Evolutionary conservation across 2,329 filamentous ascomycete species (phyloP).

Genomic region (Fusarium agapanthi): DNA sequence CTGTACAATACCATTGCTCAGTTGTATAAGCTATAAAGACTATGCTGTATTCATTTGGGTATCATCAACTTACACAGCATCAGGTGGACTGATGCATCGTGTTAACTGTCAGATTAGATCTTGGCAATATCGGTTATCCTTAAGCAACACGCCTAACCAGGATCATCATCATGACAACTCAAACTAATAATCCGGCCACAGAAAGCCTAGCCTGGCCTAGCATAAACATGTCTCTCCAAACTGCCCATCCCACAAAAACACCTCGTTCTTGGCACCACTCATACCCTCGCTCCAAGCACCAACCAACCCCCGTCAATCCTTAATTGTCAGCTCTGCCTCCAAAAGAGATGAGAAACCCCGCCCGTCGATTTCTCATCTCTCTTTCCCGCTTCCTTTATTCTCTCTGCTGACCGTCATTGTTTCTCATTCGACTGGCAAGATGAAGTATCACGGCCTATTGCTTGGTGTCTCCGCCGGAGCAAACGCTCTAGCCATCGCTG

Average conservation of each 20-base stretch:
- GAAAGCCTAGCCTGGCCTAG: not conserved
- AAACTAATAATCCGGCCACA: not conserved
- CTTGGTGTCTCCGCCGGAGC: not conserved
- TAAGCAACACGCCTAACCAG: not conserved
- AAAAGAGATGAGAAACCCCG: conserved; percentile 10
- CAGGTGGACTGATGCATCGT: fast-evolving
- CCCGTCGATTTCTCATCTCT: not conserved
- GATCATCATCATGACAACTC: not conserved
- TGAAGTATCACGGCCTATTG: not conserved
- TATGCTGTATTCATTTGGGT: not conserved
- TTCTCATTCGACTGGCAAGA: too few relatives aligned
- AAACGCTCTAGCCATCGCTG: conserved; percentile 10
- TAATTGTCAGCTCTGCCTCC: conserved; percentile 8
- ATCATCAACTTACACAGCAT: not conserved
- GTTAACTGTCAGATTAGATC: not conserved
- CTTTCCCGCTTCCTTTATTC: not conserved
- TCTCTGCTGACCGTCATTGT: not conserved
- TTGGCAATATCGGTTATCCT: not conserved
- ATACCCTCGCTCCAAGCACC: not conserved
- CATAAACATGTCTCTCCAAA: not conserved
- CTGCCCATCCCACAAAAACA: not conserved
- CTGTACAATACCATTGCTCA: too few relatives aligned
- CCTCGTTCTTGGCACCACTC: conserved; percentile 24
- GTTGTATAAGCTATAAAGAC: fast-evolving
- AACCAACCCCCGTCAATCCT: not conserved